These are phyloP conservation scores for Priceomyces castillae DNA, from an alignment of 805 yeast species.

Conservation along the genomic window DNA sequence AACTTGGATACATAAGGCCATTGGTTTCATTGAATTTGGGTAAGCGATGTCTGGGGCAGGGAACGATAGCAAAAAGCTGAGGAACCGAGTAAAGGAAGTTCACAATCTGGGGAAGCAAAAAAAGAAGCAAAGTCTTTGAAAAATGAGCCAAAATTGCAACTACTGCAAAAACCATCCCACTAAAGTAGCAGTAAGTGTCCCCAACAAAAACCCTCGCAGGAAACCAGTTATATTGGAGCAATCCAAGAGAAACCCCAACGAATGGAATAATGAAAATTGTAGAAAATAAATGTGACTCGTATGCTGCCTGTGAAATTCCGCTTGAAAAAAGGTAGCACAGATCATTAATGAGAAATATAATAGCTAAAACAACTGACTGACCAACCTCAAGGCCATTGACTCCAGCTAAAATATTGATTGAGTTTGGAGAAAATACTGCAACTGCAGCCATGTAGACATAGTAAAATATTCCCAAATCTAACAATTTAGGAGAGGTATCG, in stretches of 20 bases:
- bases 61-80: slow-evolving; percentile 80
- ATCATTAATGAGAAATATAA: slow-evolving; percentile 75
- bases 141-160: slow-evolving; percentile 96
- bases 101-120: slow-evolving; percentile 87
- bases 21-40: slow-evolving; percentile 71
- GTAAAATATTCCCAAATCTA: slow-evolving; percentile 79
- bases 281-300: slow-evolving; percentile 80
- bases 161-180: slow-evolving; percentile 98
- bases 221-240: slow-evolving; percentile 79
- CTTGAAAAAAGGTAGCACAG: slow-evolving; percentile 54
- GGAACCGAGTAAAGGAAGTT: slow-evolving; percentile 92
- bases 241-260: slow-evolving; percentile 75
- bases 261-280: slow-evolving; percentile 80
- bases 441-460: slow-evolving; percentile 88
- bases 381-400: slow-evolving; percentile 96
- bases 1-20: slow-evolving; percentile 69
- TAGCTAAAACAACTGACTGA: slow-evolving; percentile 77
- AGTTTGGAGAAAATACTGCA: slow-evolving; percentile 92
- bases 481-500: slow-evolving; percentile 39
- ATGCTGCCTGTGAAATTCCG: slow-evolving; percentile 49
- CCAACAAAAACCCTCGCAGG: slow-evolving; percentile 96
- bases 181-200: slow-evolving; percentile 95
- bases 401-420: slow-evolving; percentile 94
- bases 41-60: slow-evolving; percentile 93
- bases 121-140: slow-evolving; percentile 83